Evolutionary conservation across 768 basidiomycete species (phyloP), one percentile per base, ranked within the genome.

Genomic region (Termitomyces sp.): DNA sequence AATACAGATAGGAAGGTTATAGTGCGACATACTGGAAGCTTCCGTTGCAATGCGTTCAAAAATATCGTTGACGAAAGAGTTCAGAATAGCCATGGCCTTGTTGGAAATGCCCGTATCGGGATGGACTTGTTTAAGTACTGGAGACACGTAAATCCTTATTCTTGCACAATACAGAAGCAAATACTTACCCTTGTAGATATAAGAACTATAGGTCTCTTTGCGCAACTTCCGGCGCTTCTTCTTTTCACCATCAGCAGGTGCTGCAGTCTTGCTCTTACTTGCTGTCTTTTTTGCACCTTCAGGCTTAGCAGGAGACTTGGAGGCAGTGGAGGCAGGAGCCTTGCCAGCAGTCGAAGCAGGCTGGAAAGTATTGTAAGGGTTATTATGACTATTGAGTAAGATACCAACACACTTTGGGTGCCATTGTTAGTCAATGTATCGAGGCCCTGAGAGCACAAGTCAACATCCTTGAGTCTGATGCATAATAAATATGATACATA

Each of bases 101-200:
- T 89, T 92, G 56, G 90, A 92, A 76, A 93, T 92, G 85, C 91
- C 92, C 60, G 91, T 92, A 72, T 92, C 92, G 60, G 92, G 92
- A 81, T 93, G 92, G 58, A 93, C 92, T 76, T 93, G 91, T 79
- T 90, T 92, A 67, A 93, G 79, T 67, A 92, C 91, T 88, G 54
- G 7, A 28, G 22, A 52, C 55, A 28, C 54, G 36, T 52, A 45
- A 57, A 52, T 48, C 18, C 11, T 59, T 11, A 35, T 28, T 51
- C 30, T 16, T 18, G 22, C 14, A 11, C 28, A 18, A 18, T 28
- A 30, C 18, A 5, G 35, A 22, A 10, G 0, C 14, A n/a, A 20
- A 35, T 26, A 69, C 78, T 59, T 43, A 85, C 86, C 85, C 74
- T 88, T 89, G 78, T 88, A 90, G 69, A 93, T 90, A 78, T 92